Evolutionary conservation across 163 green algal genomes (phyloP).

Genomic region (Prototheca wickerhamii): DNA sequence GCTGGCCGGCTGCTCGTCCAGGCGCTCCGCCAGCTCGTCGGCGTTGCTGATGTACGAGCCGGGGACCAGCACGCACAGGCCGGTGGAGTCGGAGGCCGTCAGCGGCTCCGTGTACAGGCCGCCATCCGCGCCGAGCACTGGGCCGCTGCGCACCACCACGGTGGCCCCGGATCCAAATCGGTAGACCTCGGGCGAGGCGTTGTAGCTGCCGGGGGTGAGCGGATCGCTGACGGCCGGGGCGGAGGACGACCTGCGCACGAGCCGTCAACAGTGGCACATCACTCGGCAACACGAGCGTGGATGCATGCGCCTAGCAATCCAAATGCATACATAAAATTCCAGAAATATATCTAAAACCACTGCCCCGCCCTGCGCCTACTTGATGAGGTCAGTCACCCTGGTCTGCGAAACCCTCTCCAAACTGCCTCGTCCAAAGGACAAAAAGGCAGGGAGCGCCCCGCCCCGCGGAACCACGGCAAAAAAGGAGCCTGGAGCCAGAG

Average conservation of each 20-base stretch:
- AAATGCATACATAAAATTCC: no score
- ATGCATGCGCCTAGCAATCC: no score
- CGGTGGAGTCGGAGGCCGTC: slow-evolving; percentile 12
- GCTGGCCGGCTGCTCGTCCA: slow-evolving; percentile 1
- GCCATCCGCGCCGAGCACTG: slow-evolving; percentile 11
- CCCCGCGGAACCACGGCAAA: neutral
- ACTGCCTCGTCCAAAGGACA: neutral
- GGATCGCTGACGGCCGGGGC: neutral
- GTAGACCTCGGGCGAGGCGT: slow-evolving; percentile 6
- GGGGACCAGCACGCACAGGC: neutral
- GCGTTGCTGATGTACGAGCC: slow-evolving; percentile 33
- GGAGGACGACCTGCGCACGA: neutral
- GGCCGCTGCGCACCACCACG: slow-evolving; percentile 15
- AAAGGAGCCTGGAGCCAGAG: neutral
- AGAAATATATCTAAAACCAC: no score
- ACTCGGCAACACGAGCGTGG: no score
- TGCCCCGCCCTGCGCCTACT: neutral
- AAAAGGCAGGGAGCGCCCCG: neutral
- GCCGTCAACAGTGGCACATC: no score
- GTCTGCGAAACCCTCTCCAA: neutral
- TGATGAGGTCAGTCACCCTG: neutral
- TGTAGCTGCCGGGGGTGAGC: slow-evolving; percentile 1
- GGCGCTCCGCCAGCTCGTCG: slow-evolving; percentile 30
- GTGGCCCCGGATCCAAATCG: slow-evolving; percentile 7
- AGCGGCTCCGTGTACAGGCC: slow-evolving; percentile 13